A percentile compares a stretch with the other conserved stretches of the same genome.
Conservation (phyloP, 352 stramenopile genomes). For the Globisporangium radiosum region DNA sequence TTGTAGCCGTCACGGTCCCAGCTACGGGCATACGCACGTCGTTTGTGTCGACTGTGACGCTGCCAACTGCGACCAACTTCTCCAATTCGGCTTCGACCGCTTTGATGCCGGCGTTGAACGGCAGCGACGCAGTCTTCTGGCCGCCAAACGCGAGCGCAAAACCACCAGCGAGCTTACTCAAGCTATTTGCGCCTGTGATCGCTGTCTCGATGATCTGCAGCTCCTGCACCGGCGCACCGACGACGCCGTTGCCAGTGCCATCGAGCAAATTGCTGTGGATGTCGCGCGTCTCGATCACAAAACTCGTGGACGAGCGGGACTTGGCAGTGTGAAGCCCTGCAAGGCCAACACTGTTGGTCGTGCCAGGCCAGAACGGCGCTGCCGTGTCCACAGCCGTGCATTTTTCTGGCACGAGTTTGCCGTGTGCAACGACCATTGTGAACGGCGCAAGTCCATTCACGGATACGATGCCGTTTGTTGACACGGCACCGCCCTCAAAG, state of each 20-base stretch:
- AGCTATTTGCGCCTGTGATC: slow-evolving; percentile 22
- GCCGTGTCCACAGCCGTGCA: slow-evolving; percentile 60
- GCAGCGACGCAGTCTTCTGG: slow-evolving; percentile 44
- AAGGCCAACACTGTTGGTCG: slow-evolving; percentile 44
- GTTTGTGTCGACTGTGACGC: slow-evolving; percentile 85
- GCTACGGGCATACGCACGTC: slow-evolving; percentile 69
- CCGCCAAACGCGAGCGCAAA: slow-evolving; percentile 76
- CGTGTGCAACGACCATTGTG: slow-evolving; percentile 44
- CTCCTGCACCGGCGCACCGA: slow-evolving; percentile 65
- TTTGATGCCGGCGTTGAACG: slow-evolving; percentile 75
- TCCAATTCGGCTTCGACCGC: slow-evolving; percentile 75
- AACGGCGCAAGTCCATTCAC: slow-evolving; percentile 54
- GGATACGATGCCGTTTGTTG: slow-evolving; percentile 17
- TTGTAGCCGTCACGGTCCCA: slow-evolving; percentile 62
- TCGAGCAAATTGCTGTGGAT: slow-evolving; percentile 88
- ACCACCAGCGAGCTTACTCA: slow-evolving; percentile 40
- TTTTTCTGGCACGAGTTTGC: slow-evolving; percentile 44
- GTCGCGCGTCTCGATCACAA: slow-evolving; percentile 92
- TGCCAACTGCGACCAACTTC: slow-evolving; percentile 72
- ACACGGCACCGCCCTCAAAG: slow-evolving; percentile 28
- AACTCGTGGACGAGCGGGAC: slow-evolving; percentile 68
- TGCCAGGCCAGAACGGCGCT: slow-evolving; percentile 54
- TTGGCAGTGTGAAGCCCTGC: slow-evolving; percentile 56
- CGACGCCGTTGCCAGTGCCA: slow-evolving; percentile 55
- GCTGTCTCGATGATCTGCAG: slow-evolving; percentile 90